Conservation (phyloP, 176 grass and related monocot genomes). For the Chrysopogon serrulatus region DNA sequence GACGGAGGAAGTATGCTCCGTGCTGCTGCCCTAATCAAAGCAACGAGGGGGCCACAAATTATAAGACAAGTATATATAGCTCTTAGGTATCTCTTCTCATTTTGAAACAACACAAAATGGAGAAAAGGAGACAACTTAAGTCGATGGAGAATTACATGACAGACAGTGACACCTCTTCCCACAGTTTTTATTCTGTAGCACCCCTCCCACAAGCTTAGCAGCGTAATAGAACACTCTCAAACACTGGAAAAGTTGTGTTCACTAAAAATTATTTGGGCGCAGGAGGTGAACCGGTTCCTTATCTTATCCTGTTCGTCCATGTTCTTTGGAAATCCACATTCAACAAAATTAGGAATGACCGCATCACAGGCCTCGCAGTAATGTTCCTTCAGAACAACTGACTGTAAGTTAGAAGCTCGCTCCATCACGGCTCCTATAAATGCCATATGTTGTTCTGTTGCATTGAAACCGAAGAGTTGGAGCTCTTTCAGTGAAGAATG, state of each 20-base stretch:
- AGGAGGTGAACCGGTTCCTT: neutral
- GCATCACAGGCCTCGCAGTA: neutral
- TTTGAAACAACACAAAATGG: no score
- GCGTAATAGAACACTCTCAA: no score
- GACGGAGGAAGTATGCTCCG: no score
- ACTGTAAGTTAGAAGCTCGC: neutral
- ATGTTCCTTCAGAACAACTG: neutral
- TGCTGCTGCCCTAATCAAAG: no score
- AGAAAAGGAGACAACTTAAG: no score
- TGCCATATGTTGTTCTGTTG: neutral
- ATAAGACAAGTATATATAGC: no score
- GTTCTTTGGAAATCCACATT: neutral
- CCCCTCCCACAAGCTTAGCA: no score
- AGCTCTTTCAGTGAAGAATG: neutral
- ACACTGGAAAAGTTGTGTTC: neutral
- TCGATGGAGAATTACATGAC: no score
- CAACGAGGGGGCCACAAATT: no score
- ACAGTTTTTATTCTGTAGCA: no score
- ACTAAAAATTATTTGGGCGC: neutral
- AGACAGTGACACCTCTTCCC: no score
- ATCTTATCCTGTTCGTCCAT: neutral
- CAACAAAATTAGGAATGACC: neutral
- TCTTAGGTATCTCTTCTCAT: no score
- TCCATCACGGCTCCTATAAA: slow-evolving; percentile 14
- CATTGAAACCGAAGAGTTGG: neutral